Evolutionary conservation across 495 filamentous ascomycete genomes (phyloP), one percentile per base, ranked within the genome.

Genomic region (Aspergillus wentii): DNA sequence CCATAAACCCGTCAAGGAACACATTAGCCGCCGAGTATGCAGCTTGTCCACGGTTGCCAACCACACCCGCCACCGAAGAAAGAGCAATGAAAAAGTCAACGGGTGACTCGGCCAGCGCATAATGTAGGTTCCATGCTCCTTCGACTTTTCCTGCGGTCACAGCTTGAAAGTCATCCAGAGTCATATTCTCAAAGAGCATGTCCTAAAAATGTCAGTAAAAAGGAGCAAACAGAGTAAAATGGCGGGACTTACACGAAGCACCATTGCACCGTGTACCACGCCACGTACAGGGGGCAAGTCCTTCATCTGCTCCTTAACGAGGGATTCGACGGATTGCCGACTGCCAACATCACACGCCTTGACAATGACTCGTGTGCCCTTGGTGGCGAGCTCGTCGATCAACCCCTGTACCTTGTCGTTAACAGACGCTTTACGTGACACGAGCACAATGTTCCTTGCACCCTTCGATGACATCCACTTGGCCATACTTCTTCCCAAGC

Each of bases 381-480:
- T n/a, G n/a, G n/a, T n/a, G n/a, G n/a, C n/a, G n/a, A n/a, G n/a
- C n/a, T n/a, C n/a, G n/a, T n/a, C n/a, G n/a, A n/a, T n/a, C n/a
- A n/a, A n/a, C n/a, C n/a, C n/a, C n/a, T n/a, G n/a, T n/a, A n/a
- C n/a, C n/a, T n/a, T n/a, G n/a, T n/a, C n/a, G n/a, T n/a, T n/a
- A n/a, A n/a, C n/a, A n/a, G n/a, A n/a, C 17, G 57, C 64, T 26
- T 54, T 59, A 6, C 63, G 40, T 7, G 64, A 66, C 3, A 66
- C 40, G 5, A 84, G 66, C 4, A 80, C 63, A 13, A 87, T 48
- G 43, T 75, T 62, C 21, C 58, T 60, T 8, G 80, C 83, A 7
- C 80, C 80, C 22, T 74, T 71, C 13, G 61, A 45, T 8, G 72
- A 72, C 66, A 86, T 71, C 78, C 76, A 83, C 2, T 56, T 62